phyloP scores from a whole-genome alignment of 2,329 filamentous ascomycete species.

The Calonectria fujianensis region DNA sequence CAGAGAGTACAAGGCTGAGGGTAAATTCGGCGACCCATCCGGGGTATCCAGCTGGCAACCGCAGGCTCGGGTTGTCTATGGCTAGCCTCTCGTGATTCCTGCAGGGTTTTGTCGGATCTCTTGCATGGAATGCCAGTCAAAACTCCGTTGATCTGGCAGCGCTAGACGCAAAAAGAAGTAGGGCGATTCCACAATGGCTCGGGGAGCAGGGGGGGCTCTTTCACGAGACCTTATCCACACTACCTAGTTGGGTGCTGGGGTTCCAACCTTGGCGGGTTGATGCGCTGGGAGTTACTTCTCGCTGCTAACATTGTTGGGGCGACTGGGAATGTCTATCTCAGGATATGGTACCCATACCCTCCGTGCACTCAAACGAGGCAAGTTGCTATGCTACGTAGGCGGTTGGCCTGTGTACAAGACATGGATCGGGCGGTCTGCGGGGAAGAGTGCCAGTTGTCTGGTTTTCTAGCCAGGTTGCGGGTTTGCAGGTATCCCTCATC shows the following conservation, averaged over 20 bases:
- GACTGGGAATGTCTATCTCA: background rate
- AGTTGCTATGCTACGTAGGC: slow-evolving; percentile 9
- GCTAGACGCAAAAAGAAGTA: background rate
- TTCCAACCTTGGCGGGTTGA: background rate
- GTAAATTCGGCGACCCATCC: background rate
- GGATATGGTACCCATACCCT: background rate
- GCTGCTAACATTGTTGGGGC: background rate
- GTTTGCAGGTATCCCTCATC: background rate
- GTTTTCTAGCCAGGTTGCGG: background rate
- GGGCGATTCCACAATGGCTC: slow-evolving; percentile 1
- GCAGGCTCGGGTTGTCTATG: background rate
- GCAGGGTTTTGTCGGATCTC: background rate
- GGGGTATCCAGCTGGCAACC: background rate
- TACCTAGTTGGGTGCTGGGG: background rate
- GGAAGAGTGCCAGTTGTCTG: background rate
- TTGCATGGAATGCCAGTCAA: slow-evolving; percentile 10
- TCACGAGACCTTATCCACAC: slow-evolving; percentile 7
- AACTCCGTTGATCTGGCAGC: slow-evolving; percentile 18
- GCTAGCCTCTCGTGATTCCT: background rate
- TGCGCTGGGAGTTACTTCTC: background rate
- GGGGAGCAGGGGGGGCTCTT: background rate
- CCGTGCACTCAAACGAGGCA: background rate
- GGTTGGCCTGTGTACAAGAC: background rate
- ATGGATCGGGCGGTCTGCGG: slow-evolving; percentile 1
- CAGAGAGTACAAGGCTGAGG: background rate